Evolutionary conservation across 1,139 yeast genomes (phyloP), one percentile per base, ranked within the genome.

Genomic region (Candida sp.): DNA sequence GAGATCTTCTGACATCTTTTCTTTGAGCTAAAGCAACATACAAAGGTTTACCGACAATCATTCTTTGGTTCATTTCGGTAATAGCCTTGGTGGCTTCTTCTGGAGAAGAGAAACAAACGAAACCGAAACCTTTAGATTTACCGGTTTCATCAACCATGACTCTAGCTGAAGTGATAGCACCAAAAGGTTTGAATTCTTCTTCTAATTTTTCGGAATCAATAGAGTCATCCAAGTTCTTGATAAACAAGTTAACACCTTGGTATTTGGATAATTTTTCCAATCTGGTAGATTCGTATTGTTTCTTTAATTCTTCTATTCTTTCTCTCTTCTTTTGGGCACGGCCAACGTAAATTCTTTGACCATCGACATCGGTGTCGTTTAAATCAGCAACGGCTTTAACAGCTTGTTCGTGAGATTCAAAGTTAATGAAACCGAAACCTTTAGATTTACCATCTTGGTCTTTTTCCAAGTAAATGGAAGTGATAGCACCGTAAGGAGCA

Each of bases 241-340:
- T 78, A 73, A 90, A 93, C 70, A 93, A 82, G 82, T 93, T 93
- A 59, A 91, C 96, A 68, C 98, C 98, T 77, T 91, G 97, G 79
- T 87, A 91, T 77, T 91, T 91, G 65, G 87, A 84, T 68, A 89
- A 77, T 73, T 89, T 89, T 77, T 93, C 98, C 67, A 87, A 80
- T 70, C 96, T 86, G 58, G 88, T 85, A 57, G 89, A 83, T 75
- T 95, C 98, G 76, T 89, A 87, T 75, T 89, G 96, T 75, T 84
- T 87, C 81, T 88, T 90, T 71, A 93, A 87, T 74, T 91, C 96
- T 76, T 90, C 97, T 66, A 86, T 75, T 78, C 99, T 91, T 81
- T 93, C 99, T 72, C 88, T 81, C 82, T 90, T 93, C 90, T 90
- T 93, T 79, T 93, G 99, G 57, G 99, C 99, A 75, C 99, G 90